Base-by-base conservation (phyloP, 2,329 filamentous ascomycete species). In the Epichloe coenophiala region DNA sequence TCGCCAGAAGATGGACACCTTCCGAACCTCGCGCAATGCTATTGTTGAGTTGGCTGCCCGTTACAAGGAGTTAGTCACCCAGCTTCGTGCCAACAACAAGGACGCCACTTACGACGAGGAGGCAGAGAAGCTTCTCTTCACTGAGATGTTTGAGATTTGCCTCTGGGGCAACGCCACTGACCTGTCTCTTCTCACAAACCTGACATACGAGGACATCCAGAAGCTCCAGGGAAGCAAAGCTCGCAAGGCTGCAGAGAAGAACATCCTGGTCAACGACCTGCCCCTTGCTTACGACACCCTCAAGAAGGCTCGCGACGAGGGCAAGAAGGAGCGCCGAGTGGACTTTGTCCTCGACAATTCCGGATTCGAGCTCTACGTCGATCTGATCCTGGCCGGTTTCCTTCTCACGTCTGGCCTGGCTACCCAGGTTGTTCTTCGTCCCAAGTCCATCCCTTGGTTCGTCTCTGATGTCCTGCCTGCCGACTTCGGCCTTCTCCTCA, bases 111-210 rank as follows among this genome's bases (percentile, higher is more conserved):
- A 71, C 36, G 81, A 81, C 47, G 76, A 80, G 33, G 78, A 84
- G 51, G 82, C 86, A 0, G 86, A 94, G 63, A 80, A 81, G 62
- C 68, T 90, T 0, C 71, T 96, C 27, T 97, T 97, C 69, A 76
- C 76, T 27, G 91, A 97, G 64, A 94, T 97, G 85, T 90, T 84
- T 67, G 88, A 96, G 72, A 93, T 96, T 59, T 96, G 90, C 64
- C 78, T 97, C 2, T 97, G 91, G 91, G 91, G 91, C 11, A 97
- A 97, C 65, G 93, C 91, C 2, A 97, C 91, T 0, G 93, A 97
- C 65, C 74, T 97, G 13, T 95, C 88, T 0, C 83, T 97, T 19
- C 75, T 97, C 50, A 95, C 90, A 0, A 89, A 84, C 59, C 76
- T 96, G 51, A 88, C 86, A 2, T 95, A 95, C 66, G 90, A 96